Evolutionary conservation across 139 green algal genomes (phyloP), one percentile per base, ranked within the genome.

Genomic region (Axilococcus clingmanii): DNA sequence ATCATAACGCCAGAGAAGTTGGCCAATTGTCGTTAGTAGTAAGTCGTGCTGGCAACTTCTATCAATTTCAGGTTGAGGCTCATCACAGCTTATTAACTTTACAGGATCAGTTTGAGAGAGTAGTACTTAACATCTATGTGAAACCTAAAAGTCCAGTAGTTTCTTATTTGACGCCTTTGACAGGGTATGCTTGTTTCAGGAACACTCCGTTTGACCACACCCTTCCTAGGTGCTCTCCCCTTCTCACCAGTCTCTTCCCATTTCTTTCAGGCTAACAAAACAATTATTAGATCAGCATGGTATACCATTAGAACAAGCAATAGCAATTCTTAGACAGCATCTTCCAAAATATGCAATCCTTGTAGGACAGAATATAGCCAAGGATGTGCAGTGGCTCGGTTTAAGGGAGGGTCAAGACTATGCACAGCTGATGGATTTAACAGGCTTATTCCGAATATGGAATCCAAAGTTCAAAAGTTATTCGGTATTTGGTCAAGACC

Each of bases 341-440:
- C 70, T 95, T 34, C 85, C 85, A 0, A 23, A 24, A 1, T 35
- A 65, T 19, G 77, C 77, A 4, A 66, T 86, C 4, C 71, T 94
- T 17, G 80, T 95, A 19, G 87, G 87, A 0, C 84, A 94, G 50
- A 92, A 84, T 72, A 91, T 96, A 20, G 11, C 49, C 5, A 71
- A 89, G 59, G 88, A 96, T 49, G 75, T 96, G 2, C 25, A 80
- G 41, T 96, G 88, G 88, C 63, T 96, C 45, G 62, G 70, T 0
- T 58, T 96, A 20, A 74, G 71, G 44, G 78, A 94, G 52, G 83
- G 83, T 3, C n/a, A 34, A 16, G 81, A 96, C 53, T 96, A 48
- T 34, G 32, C 62, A 43, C 55, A 63, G 2, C 65, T 92, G 48
- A 52, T 85, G 40, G 86, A 95, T 49, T 60, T 95, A 35, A 61